phyloP scores from a whole-genome alignment of 495 filamentous ascomycete genomes.

The Usnea hakonensis region DNA sequence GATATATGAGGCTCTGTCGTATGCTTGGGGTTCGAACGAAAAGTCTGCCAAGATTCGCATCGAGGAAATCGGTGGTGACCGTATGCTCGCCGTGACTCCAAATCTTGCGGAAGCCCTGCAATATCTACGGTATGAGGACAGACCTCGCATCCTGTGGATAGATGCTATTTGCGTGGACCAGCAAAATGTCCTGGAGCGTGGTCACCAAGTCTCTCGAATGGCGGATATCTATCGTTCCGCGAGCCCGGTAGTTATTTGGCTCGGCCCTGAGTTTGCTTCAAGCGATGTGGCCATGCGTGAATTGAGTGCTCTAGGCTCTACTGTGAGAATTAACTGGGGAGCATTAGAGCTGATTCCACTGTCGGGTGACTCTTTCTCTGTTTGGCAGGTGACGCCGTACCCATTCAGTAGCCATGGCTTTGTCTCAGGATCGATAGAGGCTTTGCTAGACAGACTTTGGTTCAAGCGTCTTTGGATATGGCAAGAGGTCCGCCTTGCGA shows the following conservation, averaged over 20 bases:
- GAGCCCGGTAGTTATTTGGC: constrained; percentile 2
- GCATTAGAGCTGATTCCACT: not conserved
- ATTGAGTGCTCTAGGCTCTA: not conserved
- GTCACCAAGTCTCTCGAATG: constrained; percentile 27
- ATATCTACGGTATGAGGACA: not conserved
- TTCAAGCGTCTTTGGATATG: constrained; percentile 1
- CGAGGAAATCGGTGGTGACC: not conserved
- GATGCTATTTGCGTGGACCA: constrained; percentile 32
- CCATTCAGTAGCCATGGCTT: not conserved
- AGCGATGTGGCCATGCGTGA: not conserved
- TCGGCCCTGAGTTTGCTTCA: not conserved
- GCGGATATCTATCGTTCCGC: constrained; percentile 3
- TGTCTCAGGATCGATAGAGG: not conserved
- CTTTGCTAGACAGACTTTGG: not conserved
- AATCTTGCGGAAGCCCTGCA: constrained; percentile 5
- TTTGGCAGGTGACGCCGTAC: not conserved
- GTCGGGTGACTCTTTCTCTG: not conserved
- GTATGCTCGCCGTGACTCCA: not conserved
- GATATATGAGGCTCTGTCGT: constrained; percentile 1
- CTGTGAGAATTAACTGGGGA: not conserved
- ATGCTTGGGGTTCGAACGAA: constrained; percentile 3
- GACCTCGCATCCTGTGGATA: constrained; percentile 24
- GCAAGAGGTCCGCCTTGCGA: constrained; percentile 5
- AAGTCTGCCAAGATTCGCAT: not conserved
- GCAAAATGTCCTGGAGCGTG: constrained; percentile 20